These are phyloP conservation scores for Amorphotheca resinae DNA, from an alignment of 495 filamentous ascomycete species.

Conservation along the genomic window DNA sequence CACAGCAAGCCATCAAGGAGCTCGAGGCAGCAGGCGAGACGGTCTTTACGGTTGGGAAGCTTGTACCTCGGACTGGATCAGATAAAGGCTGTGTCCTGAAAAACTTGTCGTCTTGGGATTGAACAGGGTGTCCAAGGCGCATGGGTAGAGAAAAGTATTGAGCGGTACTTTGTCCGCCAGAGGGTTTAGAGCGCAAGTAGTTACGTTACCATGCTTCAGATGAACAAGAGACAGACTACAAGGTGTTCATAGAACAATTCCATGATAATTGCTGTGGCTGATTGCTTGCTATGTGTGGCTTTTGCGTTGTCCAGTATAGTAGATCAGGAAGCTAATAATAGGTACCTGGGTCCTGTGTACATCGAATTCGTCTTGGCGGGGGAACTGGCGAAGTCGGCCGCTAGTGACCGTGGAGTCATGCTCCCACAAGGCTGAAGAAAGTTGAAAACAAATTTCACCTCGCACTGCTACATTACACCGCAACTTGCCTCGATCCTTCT, in stretches of 20 bases:
- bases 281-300: too few species aligned
- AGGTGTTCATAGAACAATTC: too few species aligned
- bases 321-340: too few species aligned
- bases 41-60: constrained; percentile 60
- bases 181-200: too few species aligned
- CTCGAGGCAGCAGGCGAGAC: constrained; percentile 59
- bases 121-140: constrained; percentile 1
- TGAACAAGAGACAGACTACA: too few species aligned
- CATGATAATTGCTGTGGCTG: too few species aligned
- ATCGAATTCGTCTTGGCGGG: too few species aligned
- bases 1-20: constrained; percentile 35
- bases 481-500: not conserved
- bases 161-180: too few species aligned
- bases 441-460: not conserved
- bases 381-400: not conserved
- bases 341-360: too few species aligned
- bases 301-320: too few species aligned
- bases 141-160: not conserved
- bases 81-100: constrained; percentile 56
- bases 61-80: constrained; percentile 36
- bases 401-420: not conserved
- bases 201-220: too few species aligned
- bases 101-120: constrained; percentile 59
- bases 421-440: not conserved
- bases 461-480: not conserved